phyloP scores from a whole-genome alignment of 75 land plant species.

The Cryptomeria japonica region DNA sequence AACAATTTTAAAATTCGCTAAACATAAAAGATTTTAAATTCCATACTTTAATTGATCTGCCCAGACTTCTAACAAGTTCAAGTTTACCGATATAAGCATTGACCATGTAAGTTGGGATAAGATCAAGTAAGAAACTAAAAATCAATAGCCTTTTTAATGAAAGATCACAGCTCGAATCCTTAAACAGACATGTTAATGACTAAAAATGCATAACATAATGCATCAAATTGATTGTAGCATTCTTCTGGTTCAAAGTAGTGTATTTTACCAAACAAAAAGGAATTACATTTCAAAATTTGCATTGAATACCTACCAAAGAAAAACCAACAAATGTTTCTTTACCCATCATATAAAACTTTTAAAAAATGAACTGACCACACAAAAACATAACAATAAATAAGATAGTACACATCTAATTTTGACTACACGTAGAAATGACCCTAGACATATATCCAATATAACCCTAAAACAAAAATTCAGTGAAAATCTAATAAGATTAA shows the following conservation, averaged over 20 bases:
- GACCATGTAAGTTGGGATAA: neutral
- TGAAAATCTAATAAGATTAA: neutral
- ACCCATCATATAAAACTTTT: too few relatives aligned
- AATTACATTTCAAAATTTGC: neutral
- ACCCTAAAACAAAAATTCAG: neutral
- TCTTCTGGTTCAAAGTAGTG: too few relatives aligned
- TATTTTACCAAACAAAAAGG: neutral
- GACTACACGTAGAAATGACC: neutral
- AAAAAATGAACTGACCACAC: too few relatives aligned
- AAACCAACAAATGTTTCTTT: too few relatives aligned
- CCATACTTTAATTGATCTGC: too few relatives aligned
- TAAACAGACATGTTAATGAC: neutral
- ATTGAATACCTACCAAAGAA: too few relatives aligned
- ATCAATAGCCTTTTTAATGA: too few relatives aligned
- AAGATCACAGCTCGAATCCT: neutral
- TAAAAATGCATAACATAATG: neutral
- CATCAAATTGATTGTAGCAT: neutral
- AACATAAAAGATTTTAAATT: too few relatives aligned
- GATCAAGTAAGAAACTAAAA: neutral
- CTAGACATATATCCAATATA: neutral
- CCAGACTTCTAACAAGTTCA: neutral
- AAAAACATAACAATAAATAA: too few relatives aligned
- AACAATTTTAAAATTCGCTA: too few relatives aligned
- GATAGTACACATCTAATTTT: neutral
- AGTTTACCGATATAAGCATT: neutral